Evolutionary conservation across 2,329 filamentous ascomycete species (phyloP).

Genomic region (Aspergillus novofumigatus): DNA sequence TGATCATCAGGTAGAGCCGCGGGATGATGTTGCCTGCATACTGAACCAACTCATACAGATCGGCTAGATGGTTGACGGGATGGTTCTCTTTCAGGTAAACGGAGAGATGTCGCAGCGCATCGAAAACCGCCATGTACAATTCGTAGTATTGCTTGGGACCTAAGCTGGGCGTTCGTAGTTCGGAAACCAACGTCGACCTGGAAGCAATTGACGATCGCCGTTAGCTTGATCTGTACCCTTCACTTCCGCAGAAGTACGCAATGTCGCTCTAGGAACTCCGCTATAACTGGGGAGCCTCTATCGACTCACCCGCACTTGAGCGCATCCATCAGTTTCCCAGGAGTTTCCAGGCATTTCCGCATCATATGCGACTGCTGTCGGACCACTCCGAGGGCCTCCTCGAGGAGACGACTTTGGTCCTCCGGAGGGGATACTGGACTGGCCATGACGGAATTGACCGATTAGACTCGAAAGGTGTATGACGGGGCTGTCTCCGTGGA

Average conservation of each 20-base stretch:
- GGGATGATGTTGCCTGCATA: constrained; percentile 98
- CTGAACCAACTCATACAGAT: constrained; percentile 95
- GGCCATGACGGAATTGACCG: constrained; percentile 39
- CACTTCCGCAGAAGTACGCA: background rate
- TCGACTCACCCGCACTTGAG: constrained; percentile 90
- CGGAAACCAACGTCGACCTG: constrained; percentile 96
- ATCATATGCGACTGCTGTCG: constrained; percentile 95
- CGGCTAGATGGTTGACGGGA: constrained; percentile 94
- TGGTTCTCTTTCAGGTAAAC: constrained; percentile 96
- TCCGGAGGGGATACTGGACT: constrained; percentile 60
- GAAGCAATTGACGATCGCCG: constrained; percentile 13
- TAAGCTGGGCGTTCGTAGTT: constrained; percentile 91
- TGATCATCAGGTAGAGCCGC: constrained; percentile 97
- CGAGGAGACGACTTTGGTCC: constrained; percentile 86
- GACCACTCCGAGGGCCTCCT: constrained; percentile 94
- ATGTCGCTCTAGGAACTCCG: background rate
- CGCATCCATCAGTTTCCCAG: constrained; percentile 98
- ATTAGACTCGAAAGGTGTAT: constrained; percentile 15
- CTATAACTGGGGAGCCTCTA: constrained; percentile 23
- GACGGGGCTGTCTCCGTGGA: constrained; percentile 13
- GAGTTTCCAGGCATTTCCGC: constrained; percentile 95
- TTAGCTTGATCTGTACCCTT: background rate
- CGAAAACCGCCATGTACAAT: constrained; percentile 98
- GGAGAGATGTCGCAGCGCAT: constrained; percentile 91
- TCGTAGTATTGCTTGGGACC: constrained; percentile 99